A percentile compares a stretch with the other conserved stretches of the same genome.
Evolutionary conservation across 352 stramenopile genomes (phyloP).

Genomic region (Phytophthora hybrid): DNA sequence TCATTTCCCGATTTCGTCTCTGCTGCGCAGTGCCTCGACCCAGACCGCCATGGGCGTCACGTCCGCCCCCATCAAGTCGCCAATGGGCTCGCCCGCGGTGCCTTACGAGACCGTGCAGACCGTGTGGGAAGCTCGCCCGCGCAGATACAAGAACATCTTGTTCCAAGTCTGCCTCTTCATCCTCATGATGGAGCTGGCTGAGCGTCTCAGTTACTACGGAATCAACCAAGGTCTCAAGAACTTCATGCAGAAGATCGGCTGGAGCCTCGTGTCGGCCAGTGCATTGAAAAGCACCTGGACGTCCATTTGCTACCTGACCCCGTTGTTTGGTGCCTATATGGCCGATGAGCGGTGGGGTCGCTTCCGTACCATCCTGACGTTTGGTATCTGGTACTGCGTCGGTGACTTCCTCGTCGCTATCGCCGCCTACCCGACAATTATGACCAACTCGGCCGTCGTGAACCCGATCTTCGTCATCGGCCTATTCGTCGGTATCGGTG

Average conservation of each 20-base stretch:
- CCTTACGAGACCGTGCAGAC: conserved; percentile 26
- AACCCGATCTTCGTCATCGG: conserved; percentile 60
- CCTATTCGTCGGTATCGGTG: conserved; percentile 53
- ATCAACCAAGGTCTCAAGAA: conserved; percentile 68
- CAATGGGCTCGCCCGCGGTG: conserved; percentile 26
- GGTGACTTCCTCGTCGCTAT: conserved; percentile 61
- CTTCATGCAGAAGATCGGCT: conserved; percentile 67
- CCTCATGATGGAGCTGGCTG: conserved; percentile 70
- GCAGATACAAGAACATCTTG: conserved; percentile 67
- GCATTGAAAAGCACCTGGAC: conserved; percentile 67
- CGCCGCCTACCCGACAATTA: conserved; percentile 49
- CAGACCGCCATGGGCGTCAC: neutral
- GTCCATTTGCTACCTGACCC: conserved; percentile 64
- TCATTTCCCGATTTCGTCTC: neutral
- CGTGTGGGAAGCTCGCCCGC: conserved; percentile 15
- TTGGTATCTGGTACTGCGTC: conserved; percentile 63
- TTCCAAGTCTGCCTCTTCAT: conserved; percentile 67
- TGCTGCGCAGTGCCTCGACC: neutral
- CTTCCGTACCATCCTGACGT: conserved; percentile 63
- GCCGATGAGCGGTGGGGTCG: conserved; percentile 65
- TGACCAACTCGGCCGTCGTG: conserved; percentile 33
- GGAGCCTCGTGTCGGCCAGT: conserved; percentile 27
- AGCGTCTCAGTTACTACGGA: conserved; percentile 66
- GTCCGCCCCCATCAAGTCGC: conserved; percentile 32
- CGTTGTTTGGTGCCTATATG: conserved; percentile 62